phyloP scores from a whole-genome alignment of 2,329 filamentous ascomycete species.

The Fusarium lateritium region DNA sequence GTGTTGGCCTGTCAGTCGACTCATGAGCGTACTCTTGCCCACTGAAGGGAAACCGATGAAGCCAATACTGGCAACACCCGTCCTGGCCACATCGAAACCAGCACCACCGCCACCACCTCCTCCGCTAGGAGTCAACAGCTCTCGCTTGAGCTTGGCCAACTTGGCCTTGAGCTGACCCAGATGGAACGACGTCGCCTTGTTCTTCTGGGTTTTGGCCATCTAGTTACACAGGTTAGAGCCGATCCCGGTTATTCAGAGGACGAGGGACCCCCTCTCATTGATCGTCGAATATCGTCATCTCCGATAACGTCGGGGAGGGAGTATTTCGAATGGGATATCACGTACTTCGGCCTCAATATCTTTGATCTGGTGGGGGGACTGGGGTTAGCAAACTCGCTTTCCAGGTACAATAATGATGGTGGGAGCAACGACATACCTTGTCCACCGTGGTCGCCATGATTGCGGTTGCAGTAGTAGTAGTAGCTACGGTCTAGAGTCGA shows the following conservation, averaged over 20 bases:
- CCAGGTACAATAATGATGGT: conserved; percentile 9
- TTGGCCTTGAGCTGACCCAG: conserved; percentile 98
- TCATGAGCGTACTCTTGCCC: conserved; percentile 99
- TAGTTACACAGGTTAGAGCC: conserved; percentile 55
- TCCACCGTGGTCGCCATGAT: conserved; percentile 97
- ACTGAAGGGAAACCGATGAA: conserved; percentile 99
- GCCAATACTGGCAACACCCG: conserved; percentile 95
- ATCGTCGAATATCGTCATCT: conserved; percentile 17
- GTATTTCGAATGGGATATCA: conserved; percentile 41
- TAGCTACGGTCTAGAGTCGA: conserved; percentile 28
- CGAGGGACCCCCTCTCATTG: conserved; percentile 8
- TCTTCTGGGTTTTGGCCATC: conserved; percentile 98
- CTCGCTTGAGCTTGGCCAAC: conserved; percentile 96
- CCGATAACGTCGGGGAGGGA: conserved; percentile 26
- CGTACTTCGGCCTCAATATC: conserved; percentile 94
- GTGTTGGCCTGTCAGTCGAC: conserved; percentile 92
- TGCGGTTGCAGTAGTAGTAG: conserved; percentile 48
- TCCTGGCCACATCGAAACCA: conserved; percentile 97
- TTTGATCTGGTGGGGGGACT: conserved; percentile 79
- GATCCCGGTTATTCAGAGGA: conserved; percentile 7
- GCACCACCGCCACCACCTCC: conserved; percentile 83
- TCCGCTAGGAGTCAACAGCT: conserved; percentile 88
- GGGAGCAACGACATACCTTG: conserved; percentile 73
- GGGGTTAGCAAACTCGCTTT: conserved; percentile 53
- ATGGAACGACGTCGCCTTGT: conserved; percentile 95